Evolutionary conservation across 805 yeast genomes (phyloP).

Genomic region (Hanseniaspora jakobsenii): DNA sequence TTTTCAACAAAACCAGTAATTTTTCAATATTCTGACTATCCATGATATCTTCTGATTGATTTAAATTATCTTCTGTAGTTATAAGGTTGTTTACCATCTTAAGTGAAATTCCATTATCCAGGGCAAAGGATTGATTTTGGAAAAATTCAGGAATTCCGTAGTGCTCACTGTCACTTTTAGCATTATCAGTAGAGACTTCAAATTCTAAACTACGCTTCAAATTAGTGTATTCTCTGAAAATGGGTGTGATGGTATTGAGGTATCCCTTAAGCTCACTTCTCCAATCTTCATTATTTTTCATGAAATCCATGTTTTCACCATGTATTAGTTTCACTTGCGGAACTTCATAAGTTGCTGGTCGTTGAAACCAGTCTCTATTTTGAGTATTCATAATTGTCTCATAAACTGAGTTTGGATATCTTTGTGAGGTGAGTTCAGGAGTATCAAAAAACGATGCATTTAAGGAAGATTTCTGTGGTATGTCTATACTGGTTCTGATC

Average conservation of each 20-base stretch:
- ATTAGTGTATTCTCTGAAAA: background rate
- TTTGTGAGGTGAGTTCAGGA: constrained; percentile 17
- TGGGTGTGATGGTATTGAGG: constrained; percentile 19
- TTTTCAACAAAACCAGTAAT: background rate
- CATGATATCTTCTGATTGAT: no score
- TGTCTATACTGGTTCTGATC: background rate
- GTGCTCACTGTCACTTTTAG: constrained; percentile 15
- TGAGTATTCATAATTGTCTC: constrained; percentile 46
- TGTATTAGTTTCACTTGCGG: constrained; percentile 64
- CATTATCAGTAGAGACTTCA: constrained; percentile 20
- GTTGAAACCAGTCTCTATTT: constrained; percentile 32
- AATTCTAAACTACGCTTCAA: constrained; percentile 5
- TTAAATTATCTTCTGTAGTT: no score
- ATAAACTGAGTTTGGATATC: constrained; percentile 47
- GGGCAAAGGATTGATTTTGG: no score
- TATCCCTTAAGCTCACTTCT: constrained; percentile 36
- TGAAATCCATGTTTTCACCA: constrained; percentile 29
- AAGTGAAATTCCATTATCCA: no score
- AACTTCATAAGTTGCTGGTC: constrained; percentile 73
- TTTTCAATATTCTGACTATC: background rate
- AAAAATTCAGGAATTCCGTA: constrained; percentile 53
- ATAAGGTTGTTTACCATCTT: no score
- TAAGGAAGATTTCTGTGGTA: no score
- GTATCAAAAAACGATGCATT: constrained; percentile 22
- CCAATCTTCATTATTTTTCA: constrained; percentile 22